These are phyloP conservation scores for Metrosideros polymorpha DNA, from an alignment of 441 rosid genomes.

Conservation along the genomic window DNA sequence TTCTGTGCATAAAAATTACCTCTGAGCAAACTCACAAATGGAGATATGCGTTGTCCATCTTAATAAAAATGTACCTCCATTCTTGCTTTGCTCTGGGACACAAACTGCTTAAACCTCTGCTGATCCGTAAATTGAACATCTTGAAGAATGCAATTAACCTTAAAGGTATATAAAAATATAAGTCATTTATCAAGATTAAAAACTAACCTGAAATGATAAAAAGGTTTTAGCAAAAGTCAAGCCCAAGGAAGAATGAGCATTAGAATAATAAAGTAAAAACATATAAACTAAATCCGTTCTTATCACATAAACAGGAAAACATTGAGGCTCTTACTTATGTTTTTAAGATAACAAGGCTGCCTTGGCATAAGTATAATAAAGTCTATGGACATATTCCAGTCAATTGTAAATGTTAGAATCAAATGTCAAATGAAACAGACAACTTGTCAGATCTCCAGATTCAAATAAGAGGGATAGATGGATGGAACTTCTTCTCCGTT, in stretches of 20 bases:
- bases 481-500: not conserved
- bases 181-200: not conserved
- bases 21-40: not conserved
- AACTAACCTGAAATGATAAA: not conserved
- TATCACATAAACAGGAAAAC: not conserved
- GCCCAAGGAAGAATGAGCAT: not conserved
- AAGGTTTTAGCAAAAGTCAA: not conserved
- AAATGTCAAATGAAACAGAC: not conserved
- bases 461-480: not conserved
- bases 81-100: conserved; percentile 86
- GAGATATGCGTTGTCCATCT: not conserved
- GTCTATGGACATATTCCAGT: not conserved
- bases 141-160: conserved; percentile 79
- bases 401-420: not conserved
- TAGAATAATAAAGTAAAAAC: not conserved
- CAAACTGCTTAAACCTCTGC: conserved; percentile 94
- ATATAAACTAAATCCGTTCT: not conserved
- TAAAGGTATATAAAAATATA: not conserved
- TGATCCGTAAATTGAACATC: conserved; percentile 93
- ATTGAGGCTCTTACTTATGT: not conserved
- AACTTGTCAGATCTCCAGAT: not conserved
- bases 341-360: not conserved
- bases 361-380: not conserved
- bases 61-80: conserved; percentile 60
- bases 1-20: conserved; percentile 31